Evolutionary conservation across 331 rosid genomes (phyloP), one percentile per base, ranked within the genome.

Genomic region (Rosa hybrid): DNA sequence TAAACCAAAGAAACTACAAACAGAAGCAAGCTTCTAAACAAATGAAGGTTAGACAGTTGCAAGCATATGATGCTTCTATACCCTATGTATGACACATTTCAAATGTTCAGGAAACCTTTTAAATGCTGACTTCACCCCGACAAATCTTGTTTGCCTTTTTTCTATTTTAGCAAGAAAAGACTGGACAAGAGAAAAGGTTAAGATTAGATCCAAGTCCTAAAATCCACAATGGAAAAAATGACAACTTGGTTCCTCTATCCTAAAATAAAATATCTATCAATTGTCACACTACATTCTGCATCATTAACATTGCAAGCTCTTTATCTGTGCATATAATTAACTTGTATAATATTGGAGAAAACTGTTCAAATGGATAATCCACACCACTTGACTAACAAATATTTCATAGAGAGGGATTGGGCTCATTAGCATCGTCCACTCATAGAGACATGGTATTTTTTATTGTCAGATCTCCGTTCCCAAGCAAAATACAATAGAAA

Each of bases 401-500:
- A 45, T 76, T 49, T 42, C 56, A 59, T 13, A 57, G 12, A 57
- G 12, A 64, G 45, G n/a, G 18, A 9, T 12, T 62, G 68, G 10
- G 68, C 5, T 2, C 12, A 54, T 74, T 46, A 25, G 39, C 39
- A 62, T n/a, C 12, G 5, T 72, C 63, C 64, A 74, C 23, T 38
- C 65, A 27, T 27, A 57, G 78, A 75, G 42, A 74, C 23, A 7
- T 2, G 3, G 44, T 12, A 30, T 21, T 30, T 12, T 16, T 62
- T 2, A 64, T 30, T 30, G 71, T 65, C 71, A 65, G 46, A 65
- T 70, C 53, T n/a, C 76, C 42, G 25, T 70, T 51, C 23, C 9
- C 44, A 48, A 72, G 75, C 45, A 57, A 56, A 57, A 57, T n/a
- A n/a, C n/a, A n/a, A n/a, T 57, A 56, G 21, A 59, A 56, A 39